These are phyloP conservation scores for Phytopythium litorale DNA, from an alignment of 352 stramenopile genomes.

Conservation along the genomic window DNA sequence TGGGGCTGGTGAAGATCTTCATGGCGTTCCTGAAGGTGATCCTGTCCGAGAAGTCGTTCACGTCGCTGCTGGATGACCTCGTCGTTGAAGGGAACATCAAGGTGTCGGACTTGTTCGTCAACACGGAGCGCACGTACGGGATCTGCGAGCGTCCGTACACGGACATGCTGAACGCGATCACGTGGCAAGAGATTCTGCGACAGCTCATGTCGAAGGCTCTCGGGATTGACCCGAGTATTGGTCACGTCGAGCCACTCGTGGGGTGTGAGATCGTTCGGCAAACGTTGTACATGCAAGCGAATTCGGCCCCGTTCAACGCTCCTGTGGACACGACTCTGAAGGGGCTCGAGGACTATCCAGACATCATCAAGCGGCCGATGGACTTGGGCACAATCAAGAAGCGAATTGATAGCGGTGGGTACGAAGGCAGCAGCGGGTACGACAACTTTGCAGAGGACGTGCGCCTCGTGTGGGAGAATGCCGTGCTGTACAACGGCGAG, in stretches of 20 bases:
- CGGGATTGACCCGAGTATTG: constrained; percentile 67
- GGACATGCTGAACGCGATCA: constrained; percentile 78
- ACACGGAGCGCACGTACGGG: constrained; percentile 67
- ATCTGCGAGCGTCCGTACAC: constrained; percentile 62
- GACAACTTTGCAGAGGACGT: constrained; percentile 71
- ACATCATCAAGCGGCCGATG: constrained; percentile 88
- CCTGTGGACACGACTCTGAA: constrained; percentile 79
- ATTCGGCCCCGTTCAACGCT: constrained; percentile 73
- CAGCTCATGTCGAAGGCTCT: constrained; percentile 82
- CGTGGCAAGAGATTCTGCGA: constrained; percentile 82
- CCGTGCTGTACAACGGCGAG: constrained; percentile 71
- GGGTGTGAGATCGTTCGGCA: constrained; percentile 78
- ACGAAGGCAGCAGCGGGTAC: constrained; percentile 56
- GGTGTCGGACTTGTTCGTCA: constrained; percentile 73
- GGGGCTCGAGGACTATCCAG: constrained; percentile 82
- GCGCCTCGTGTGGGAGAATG: constrained; percentile 85
- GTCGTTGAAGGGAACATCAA: constrained; percentile 81
- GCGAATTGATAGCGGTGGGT: constrained; percentile 65
- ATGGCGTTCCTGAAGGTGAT: constrained; percentile 69
- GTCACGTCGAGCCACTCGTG: constrained; percentile 65
- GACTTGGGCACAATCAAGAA: constrained; percentile 88
- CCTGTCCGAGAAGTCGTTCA: constrained; percentile 76
- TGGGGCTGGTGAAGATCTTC: constrained; percentile 63
- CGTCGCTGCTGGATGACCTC: constrained; percentile 67
- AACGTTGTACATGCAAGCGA: constrained; percentile 80